Conservation (phyloP, 805 yeast species). For the Candida vaughaniae region DNA sequence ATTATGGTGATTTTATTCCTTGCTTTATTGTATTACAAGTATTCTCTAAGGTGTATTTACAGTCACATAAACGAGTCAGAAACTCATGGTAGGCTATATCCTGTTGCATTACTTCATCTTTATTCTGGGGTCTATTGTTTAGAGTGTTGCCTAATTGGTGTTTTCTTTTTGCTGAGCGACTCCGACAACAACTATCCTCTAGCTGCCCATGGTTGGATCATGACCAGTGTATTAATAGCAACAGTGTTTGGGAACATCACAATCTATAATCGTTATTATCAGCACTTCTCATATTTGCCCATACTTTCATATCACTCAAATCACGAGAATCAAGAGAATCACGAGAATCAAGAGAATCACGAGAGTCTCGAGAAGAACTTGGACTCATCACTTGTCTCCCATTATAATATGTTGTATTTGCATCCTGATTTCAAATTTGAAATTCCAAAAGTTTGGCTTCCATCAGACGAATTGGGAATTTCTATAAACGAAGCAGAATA, state of each 20-base stretch:
- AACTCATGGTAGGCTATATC: conserved; percentile 68
- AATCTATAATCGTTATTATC: conserved; percentile 42
- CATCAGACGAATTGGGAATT: conserved; percentile 30
- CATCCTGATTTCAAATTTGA: conserved; percentile 41
- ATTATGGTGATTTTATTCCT: conserved; percentile 53
- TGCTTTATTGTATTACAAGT: conserved; percentile 66
- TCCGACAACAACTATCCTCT: conserved; percentile 42
- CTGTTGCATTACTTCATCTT: conserved; percentile 71
- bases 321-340: conserved; percentile 1
- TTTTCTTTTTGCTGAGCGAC: conserved; percentile 62
- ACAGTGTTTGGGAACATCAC: conserved; percentile 61
- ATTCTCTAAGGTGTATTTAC: conserved; percentile 60
- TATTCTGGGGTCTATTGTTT: conserved; percentile 81
- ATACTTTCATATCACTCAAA: conserved; percentile 1
- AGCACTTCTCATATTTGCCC: conserved; percentile 31
- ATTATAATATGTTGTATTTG: conserved; percentile 25
- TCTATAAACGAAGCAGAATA: conserved; percentile 6
- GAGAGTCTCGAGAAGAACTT: background rate
- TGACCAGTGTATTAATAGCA: conserved; percentile 47
- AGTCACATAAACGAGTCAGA: conserved; percentile 54
- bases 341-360: background rate
- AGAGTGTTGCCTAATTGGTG: conserved; percentile 75
- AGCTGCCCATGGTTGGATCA: conserved; percentile 50
- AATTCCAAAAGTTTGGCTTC: conserved; percentile 40
- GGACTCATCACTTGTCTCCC: background rate